Evolutionary conservation across 1,139 yeast species (phyloP).

Genomic region (Suhomyces bolitotheri): DNA sequence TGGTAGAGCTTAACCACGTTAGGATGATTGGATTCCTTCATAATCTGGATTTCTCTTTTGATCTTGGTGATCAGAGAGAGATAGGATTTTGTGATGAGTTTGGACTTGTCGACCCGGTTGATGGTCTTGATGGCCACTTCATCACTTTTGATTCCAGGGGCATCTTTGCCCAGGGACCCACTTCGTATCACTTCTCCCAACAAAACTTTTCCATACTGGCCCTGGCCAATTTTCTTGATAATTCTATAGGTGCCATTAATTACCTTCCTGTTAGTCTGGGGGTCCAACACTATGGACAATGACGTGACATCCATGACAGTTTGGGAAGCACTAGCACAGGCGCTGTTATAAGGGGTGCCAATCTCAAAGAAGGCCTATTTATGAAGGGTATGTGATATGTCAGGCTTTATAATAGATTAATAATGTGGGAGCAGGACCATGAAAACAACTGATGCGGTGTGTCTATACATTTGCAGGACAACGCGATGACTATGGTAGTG

Average conservation of each 20-base stretch:
- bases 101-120: constrained; percentile 42
- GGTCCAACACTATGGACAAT: constrained; percentile 35
- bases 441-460: no score
- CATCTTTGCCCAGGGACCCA: background rate
- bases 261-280: constrained; percentile 31
- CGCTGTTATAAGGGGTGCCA: no score
- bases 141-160: background rate
- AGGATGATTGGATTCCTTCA: constrained; percentile 54
- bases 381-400: no score
- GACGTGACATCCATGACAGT: constrained; percentile 19
- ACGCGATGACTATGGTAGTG: no score
- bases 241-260: constrained; percentile 39
- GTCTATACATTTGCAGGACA: no score
- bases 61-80: constrained; percentile 44
- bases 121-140: constrained; percentile 50
- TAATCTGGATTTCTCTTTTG: constrained; percentile 50
- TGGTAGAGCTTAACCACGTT: constrained; percentile 49
- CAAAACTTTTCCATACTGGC: constrained; percentile 47
- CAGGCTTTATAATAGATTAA: no score
- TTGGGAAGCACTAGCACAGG: no score
- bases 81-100: constrained; percentile 43
- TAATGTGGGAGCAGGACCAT: no score
- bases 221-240: constrained; percentile 44
- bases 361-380: no score
- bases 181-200: constrained; percentile 29